A percentile compares a stretch with the other conserved stretches of the same genome.
These are phyloP conservation scores for Heliamphora pulchella DNA, from an alignment of 179 eudicot species.

Conservation along the genomic window DNA sequence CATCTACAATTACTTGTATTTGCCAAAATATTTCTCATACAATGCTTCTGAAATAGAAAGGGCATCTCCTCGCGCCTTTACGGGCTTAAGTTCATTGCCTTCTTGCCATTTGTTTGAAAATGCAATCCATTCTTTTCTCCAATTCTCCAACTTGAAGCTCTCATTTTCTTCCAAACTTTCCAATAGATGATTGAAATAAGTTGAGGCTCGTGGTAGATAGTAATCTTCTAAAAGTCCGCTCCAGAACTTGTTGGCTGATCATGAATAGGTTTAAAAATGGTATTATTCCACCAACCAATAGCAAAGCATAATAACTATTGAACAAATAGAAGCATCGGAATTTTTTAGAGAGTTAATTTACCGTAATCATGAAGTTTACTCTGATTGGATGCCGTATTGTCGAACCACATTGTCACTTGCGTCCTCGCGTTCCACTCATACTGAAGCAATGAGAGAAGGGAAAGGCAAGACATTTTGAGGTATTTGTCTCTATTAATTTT, in stretches of 20 bases:
- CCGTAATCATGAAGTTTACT: slow-evolving; percentile 99
- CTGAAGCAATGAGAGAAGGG: slow-evolving; percentile 30
- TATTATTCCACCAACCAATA: neutral
- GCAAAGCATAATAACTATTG: neutral
- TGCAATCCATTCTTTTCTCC: slow-evolving; percentile 88
- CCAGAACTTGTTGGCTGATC: slow-evolving; percentile 91
- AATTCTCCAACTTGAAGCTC: slow-evolving; percentile 55
- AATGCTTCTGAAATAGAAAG: slow-evolving; percentile 50
- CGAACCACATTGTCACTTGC: slow-evolving; percentile 98
- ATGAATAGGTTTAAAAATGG: neutral
- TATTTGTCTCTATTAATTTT: no score
- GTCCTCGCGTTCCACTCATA: slow-evolving; percentile 99
- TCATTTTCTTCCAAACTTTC: slow-evolving; percentile 44
- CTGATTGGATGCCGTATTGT: slow-evolving; percentile 53
- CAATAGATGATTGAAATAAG: slow-evolving; percentile 53
- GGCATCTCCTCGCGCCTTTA: slow-evolving; percentile 66
- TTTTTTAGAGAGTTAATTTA: slow-evolving; percentile 20
- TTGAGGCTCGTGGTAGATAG: slow-evolving; percentile 89
- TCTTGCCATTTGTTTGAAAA: slow-evolving; percentile 86
- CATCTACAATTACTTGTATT: neutral
- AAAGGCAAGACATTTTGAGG: neutral
- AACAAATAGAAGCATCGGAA: neutral
- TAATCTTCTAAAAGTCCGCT: slow-evolving; percentile 76
- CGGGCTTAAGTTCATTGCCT: slow-evolving; percentile 50
- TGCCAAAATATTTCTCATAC: slow-evolving; percentile 50